These are phyloP conservation scores for Dactylellina parvicollis DNA, from an alignment of 2,329 filamentous ascomycete species.

Conservation along the genomic window DNA sequence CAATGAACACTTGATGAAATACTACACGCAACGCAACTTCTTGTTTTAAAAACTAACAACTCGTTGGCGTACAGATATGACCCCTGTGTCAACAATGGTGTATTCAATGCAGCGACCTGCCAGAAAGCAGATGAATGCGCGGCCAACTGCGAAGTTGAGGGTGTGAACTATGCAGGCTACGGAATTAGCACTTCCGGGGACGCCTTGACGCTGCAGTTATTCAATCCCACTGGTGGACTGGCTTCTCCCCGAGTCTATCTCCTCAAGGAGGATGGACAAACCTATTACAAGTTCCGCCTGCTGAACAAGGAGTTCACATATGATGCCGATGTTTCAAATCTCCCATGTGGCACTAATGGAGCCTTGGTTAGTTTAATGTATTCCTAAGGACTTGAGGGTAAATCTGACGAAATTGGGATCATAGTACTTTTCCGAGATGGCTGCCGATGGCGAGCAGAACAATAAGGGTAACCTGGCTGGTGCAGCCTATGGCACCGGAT, in stretches of 20 bases:
- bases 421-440: slow-evolving; percentile 61
- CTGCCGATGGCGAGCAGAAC: slow-evolving; percentile 58
- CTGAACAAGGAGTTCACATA: slow-evolving; percentile 64
- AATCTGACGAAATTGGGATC: neutral
- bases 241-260: slow-evolving; percentile 64
- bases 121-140: slow-evolving; percentile 66
- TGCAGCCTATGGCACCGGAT: slow-evolving; percentile 65
- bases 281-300: slow-evolving; percentile 64
- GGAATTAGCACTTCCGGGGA: slow-evolving; percentile 62
- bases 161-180: slow-evolving; percentile 65
- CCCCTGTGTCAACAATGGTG: slow-evolving; percentile 42
- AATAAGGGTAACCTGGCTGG: slow-evolving; percentile 62
- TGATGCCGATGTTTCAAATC: slow-evolving; percentile 63
- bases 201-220: slow-evolving; percentile 59
- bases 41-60: neutral
- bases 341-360: slow-evolving; percentile 62
- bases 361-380: slow-evolving; percentile 56
- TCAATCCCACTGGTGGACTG: slow-evolving; percentile 56
- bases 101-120: slow-evolving; percentile 60
- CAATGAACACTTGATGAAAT: neutral
- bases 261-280: slow-evolving; percentile 62
- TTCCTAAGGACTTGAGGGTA: neutral
- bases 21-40: neutral
- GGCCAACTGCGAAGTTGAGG: slow-evolving; percentile 68
- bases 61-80: slow-evolving; percentile 20